These are phyloP conservation scores for Sonneratia caseolaris DNA, from an alignment of 345 rosid species.

Conservation along the genomic window DNA sequence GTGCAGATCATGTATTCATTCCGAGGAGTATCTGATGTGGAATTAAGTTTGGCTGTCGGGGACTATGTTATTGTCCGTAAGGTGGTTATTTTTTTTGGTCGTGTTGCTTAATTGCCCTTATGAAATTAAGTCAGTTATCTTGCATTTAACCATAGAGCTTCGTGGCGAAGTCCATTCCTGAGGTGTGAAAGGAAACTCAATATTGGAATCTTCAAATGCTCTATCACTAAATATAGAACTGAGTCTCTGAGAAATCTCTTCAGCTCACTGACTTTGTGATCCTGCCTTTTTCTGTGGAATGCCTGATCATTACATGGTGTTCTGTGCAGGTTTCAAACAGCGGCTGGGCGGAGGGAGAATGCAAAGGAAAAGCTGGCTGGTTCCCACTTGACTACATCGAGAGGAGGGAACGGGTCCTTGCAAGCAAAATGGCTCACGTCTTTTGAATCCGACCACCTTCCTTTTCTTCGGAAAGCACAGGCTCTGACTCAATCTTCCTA, in stretches of 20 bases:
- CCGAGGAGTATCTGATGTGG: slow-evolving; percentile 69
- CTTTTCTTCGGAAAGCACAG: no score
- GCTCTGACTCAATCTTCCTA: no score
- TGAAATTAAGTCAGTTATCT: background rate
- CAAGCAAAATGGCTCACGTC: slow-evolving; percentile 53
- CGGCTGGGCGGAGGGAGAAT: slow-evolving; percentile 99
- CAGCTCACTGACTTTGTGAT: background rate
- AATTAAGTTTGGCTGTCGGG: slow-evolving; percentile 65
- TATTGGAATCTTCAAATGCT: background rate
- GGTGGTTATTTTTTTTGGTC: slow-evolving; percentile 26
- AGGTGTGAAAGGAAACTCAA: background rate
- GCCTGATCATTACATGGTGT: background rate
- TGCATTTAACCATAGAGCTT: background rate
- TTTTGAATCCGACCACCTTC: background rate
- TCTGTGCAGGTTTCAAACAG: slow-evolving; percentile 55
- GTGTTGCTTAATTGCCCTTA: background rate
- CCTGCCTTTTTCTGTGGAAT: background rate
- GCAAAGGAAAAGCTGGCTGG: slow-evolving; percentile 98
- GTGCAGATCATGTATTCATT: slow-evolving; percentile 75
- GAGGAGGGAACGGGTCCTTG: slow-evolving; percentile 82
- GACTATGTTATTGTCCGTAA: slow-evolving; percentile 94
- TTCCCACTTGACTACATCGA: slow-evolving; percentile 77
- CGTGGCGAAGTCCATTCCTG: background rate
- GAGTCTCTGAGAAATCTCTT: background rate
- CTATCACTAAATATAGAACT: background rate